A percentile compares a stretch with the other conserved stretches of the same genome.
phyloP scores from a whole-genome alignment of 2,329 filamentous ascomycete species.

The Cercospora nicotianae region DNA sequence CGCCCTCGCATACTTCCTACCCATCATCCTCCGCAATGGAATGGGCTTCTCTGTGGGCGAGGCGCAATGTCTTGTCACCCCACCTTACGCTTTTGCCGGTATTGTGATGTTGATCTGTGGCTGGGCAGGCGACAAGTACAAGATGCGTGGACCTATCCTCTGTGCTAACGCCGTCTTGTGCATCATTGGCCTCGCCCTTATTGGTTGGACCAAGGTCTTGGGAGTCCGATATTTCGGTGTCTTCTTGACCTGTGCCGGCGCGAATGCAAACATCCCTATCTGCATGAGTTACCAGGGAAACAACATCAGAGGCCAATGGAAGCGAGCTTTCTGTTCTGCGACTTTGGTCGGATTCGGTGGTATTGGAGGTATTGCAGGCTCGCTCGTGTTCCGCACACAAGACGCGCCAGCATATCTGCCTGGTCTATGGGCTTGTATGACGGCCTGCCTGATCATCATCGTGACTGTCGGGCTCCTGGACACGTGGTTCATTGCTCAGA shows the following conservation, averaged over 20 bases:
- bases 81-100: slow-evolving; percentile 40
- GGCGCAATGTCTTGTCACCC: slow-evolving; percentile 37
- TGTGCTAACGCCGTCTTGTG: slow-evolving; percentile 32
- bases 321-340: slow-evolving; percentile 74
- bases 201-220: slow-evolving; percentile 30
- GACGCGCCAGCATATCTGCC: slow-evolving; percentile 29
- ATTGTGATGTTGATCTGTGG: slow-evolving; percentile 34
- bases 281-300: slow-evolving; percentile 79
- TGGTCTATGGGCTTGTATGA: slow-evolving; percentile 31
- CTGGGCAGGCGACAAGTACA: slow-evolving; percentile 35
- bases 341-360: slow-evolving; percentile 71
- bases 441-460: slow-evolving; percentile 28
- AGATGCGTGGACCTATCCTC: slow-evolving; percentile 33
- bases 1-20: slow-evolving; percentile 64
- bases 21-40: slow-evolving; percentile 36
- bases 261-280: slow-evolving; percentile 73
- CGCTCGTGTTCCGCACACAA: slow-evolving; percentile 25
- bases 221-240: slow-evolving; percentile 63
- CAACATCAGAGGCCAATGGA: slow-evolving; percentile 86
- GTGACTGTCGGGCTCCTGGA: slow-evolving; percentile 24
- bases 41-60: slow-evolving; percentile 35
- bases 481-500: slow-evolving; percentile 26
- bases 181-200: slow-evolving; percentile 32
- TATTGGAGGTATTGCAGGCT: slow-evolving; percentile 28
- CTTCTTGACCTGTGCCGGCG: slow-evolving; percentile 73